Base-by-base conservation (phyloP, 2,329 filamentous ascomycete genomes). In the Fusarium newnesense region DNA sequence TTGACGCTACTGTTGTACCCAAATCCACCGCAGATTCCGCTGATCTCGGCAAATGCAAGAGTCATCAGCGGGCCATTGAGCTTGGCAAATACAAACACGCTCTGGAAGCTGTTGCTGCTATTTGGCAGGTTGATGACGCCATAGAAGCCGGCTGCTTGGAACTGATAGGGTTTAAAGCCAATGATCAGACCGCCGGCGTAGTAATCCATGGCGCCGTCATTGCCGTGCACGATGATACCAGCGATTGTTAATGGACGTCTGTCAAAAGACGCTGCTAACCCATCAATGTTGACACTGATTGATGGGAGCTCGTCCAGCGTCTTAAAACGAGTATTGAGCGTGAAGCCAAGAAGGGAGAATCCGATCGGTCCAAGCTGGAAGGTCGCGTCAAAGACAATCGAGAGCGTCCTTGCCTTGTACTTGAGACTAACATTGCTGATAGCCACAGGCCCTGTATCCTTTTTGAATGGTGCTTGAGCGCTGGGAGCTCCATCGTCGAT, bases 131-230 rank as follows among this genome's bases (percentile, higher is more conserved):
- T 74, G 12, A 63, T 58, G 0, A 65, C 49, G 10, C 81, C 81
- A 70, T 85, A 86, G 65, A 80, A 81, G 11, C 84, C 84, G 0
- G 80, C 81, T 0, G 83, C 85, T 39, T 80, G 43, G 70, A 86
- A 79, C 18, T 77, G 77, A 37, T 81, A 86, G 0, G 81, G 79
- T 2, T 61, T 40, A 60, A 80, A 82, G 3, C 77, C 76, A 16
- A 86, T 58, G 24, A 79, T 75, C 4, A 84, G 44, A 2, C 81
- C 84, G 2, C 84, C 84, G 4, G 76, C 75, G 54, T 83, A 85
- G 53, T 79, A 79, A 5, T 82, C 75, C 10, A 78, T 34, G 3
- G n/a, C 11, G 7, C 50, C 71, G 2, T 57, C 67, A 13, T 77
- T 78, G 2, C 69, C 77, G 46, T 82, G 78, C 2, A 69, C 64